Evolutionary conservation across 257 asterid genomes (phyloP).

Genomic region (Buddleja alternifolia): DNA sequence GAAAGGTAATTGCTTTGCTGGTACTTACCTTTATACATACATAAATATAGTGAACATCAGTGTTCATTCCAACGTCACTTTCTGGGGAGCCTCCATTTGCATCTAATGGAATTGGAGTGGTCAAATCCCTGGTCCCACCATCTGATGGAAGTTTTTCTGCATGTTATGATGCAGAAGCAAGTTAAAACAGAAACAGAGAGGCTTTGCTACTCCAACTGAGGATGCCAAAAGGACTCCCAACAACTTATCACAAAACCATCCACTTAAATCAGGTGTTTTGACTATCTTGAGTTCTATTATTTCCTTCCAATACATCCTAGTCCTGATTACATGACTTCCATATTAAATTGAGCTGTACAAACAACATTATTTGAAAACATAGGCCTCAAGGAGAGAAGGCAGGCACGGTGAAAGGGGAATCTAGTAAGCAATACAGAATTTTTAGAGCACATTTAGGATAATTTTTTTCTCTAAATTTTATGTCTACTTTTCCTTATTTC

Average conservation of each 20-base stretch:
- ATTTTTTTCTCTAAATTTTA: no score
- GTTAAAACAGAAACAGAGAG: constrained; percentile 7
- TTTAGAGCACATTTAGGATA: background rate
- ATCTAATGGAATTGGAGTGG: constrained; percentile 55
- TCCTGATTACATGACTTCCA: no score
- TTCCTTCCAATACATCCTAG: no score
- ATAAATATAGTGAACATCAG: constrained; percentile 69
- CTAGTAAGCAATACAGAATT: background rate
- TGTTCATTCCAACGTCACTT: constrained; percentile 45
- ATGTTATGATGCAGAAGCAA: background rate
- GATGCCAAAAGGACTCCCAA: no score
- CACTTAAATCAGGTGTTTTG: no score
- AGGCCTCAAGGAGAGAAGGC: background rate
- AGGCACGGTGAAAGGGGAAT: no score
- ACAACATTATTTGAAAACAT: background rate
- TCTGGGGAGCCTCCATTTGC: constrained; percentile 43
- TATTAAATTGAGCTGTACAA: no score
- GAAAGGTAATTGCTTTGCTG: constrained; percentile 3
- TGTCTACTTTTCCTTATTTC: background rate
- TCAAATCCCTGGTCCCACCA: constrained; percentile 43
- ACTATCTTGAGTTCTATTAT: no score
- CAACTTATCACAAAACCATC: no score
- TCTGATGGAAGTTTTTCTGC: constrained; percentile 56
- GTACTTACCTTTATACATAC: constrained; percentile 68
- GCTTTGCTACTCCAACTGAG: no score